phyloP scores from a whole-genome alignment of 2,329 filamentous ascomycete species.

The Talaromyces piceae region DNA sequence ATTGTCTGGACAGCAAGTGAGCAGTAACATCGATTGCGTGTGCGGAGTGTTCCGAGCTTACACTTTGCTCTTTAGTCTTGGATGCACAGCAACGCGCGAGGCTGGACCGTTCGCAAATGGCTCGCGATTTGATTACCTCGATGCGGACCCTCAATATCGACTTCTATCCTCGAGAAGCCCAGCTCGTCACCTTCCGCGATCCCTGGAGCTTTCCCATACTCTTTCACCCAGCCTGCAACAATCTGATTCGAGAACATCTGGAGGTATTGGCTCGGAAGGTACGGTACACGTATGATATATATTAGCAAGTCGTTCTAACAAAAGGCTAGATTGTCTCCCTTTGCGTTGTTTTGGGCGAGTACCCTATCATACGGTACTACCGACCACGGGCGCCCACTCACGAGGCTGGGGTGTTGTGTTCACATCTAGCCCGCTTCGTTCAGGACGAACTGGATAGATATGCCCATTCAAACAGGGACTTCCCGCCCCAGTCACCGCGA shows the following conservation, averaged over 20 bases:
- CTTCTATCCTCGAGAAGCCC: slow-evolving; percentile 84
- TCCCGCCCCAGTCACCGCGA: slow-evolving; percentile 64
- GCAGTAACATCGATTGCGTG: slow-evolving; percentile 17
- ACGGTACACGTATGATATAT: slow-evolving; percentile 8
- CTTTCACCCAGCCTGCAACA: slow-evolving; percentile 85
- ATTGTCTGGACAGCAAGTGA: slow-evolving; percentile 74
- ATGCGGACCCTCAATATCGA: slow-evolving; percentile 80
- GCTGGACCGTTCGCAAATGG: slow-evolving; percentile 63
- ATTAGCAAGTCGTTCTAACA: slow-evolving; percentile 13
- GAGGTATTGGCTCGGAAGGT: slow-evolving; percentile 83
- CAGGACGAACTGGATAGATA: slow-evolving; percentile 89
- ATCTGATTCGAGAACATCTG: slow-evolving; percentile 74
- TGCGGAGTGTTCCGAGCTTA: neutral
- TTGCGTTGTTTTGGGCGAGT: slow-evolving; percentile 88
- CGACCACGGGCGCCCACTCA: slow-evolving; percentile 66
- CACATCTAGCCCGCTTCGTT: slow-evolving; percentile 81
- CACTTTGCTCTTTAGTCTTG: slow-evolving; percentile 43
- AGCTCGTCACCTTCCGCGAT: slow-evolving; percentile 84
- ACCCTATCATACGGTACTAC: slow-evolving; percentile 89
- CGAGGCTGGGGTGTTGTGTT: slow-evolving; percentile 80
- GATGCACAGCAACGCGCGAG: slow-evolving; percentile 63
- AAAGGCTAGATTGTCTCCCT: slow-evolving; percentile 64
- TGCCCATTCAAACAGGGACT: slow-evolving; percentile 73
- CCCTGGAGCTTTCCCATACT: slow-evolving; percentile 92
- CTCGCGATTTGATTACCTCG: slow-evolving; percentile 67